These are phyloP conservation scores for Saccharomycopsis amapae DNA, from an alignment of 805 yeast genomes.

Conservation along the genomic window DNA sequence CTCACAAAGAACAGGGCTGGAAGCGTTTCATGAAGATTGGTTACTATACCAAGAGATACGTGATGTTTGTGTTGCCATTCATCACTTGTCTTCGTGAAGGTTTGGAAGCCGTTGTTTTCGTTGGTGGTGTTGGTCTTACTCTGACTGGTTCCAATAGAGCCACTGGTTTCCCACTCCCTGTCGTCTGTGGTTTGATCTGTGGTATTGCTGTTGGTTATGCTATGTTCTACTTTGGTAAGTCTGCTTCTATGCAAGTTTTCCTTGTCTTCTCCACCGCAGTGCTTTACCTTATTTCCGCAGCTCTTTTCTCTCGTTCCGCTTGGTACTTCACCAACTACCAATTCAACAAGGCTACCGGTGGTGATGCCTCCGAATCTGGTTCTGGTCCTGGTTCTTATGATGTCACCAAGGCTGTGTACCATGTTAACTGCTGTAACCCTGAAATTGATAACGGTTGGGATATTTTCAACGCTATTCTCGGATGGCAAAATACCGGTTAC, in stretches of 20 bases:
- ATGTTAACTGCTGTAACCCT: constrained; percentile 96
- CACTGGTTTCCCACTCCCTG: constrained; percentile 87
- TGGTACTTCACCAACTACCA: constrained; percentile 78
- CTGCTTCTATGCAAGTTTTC: constrained; percentile 79
- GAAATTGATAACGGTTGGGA: constrained; percentile 93
- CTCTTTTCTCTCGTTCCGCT: constrained; percentile 86
- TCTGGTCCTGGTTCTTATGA: constrained; percentile 94
- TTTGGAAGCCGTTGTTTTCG: constrained; percentile 90
- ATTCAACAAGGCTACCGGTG: constrained; percentile 68
- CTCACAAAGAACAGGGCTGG: constrained; percentile 31
- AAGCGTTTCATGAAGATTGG: constrained; percentile 48
- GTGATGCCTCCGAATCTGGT: constrained; percentile 92
- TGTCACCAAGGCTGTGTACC: constrained; percentile 77
- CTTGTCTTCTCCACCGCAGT: constrained; percentile 82
- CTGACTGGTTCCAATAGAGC: constrained; percentile 40
- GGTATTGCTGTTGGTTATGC: constrained; percentile 67
- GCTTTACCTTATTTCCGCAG: constrained; percentile 84
- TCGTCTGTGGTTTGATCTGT: constrained; percentile 73
- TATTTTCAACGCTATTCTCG: constrained; percentile 86
- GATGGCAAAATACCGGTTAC: constrained; percentile 97
- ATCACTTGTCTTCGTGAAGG: constrained; percentile 95
- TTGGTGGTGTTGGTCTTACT: constrained; percentile 87
- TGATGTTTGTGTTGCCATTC: constrained; percentile 85
- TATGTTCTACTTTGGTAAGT: constrained; percentile 76
- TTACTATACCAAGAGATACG: constrained; percentile 60